Base-by-base conservation (phyloP, 768 basidiomycete species). In the Mycena vitilis region DNA sequence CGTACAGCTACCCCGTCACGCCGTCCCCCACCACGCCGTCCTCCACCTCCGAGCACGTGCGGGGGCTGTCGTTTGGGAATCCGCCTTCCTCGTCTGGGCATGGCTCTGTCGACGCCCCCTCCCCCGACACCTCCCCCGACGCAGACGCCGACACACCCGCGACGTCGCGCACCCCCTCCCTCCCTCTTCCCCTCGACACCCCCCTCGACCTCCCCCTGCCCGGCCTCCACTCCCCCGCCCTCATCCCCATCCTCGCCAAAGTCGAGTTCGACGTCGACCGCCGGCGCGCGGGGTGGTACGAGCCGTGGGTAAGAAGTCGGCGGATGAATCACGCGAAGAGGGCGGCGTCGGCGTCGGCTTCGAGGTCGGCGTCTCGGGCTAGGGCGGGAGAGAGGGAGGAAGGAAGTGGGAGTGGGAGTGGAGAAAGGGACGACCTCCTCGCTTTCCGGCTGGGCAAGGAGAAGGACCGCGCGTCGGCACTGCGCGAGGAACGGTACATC, bases 231-330 rank as follows among this genome's bases (percentile, higher is more conserved):
- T 88, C 89, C 8, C 78, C 87, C 54, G 87, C 90, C 30, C 79
- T 94, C 25, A 89, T 95, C 60, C 93, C 93, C 6, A 90, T 98
- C 63, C 86, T 99, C 36, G 96, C 95, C 55, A 96, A 96, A 78
- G 89, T 99, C 15, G 96, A 98, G 77, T 98, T 99, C 73, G 95
- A 98, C 76, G 91, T 99, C 73, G 96, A 98, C 78, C 83, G 84
- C 45, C 82, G 87, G 60, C 90, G 85, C 70, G 96, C 95, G 2
- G 81, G 81, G 4, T 98, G 96, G 96, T 96, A 91, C 70, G 90
- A 90, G n/a, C 89, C 90, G 10, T 97, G 94, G 94, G 67, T 89
- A 34, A 84, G 89, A 63, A 92, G 89, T 73, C 81, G 92, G 64
- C 84, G 84, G 65, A 80, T 83, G 54, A 89, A 89, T 65, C 85